phyloP scores from a whole-genome alignment of 805 yeast species.

The Kodamaea leandrae region DNA sequence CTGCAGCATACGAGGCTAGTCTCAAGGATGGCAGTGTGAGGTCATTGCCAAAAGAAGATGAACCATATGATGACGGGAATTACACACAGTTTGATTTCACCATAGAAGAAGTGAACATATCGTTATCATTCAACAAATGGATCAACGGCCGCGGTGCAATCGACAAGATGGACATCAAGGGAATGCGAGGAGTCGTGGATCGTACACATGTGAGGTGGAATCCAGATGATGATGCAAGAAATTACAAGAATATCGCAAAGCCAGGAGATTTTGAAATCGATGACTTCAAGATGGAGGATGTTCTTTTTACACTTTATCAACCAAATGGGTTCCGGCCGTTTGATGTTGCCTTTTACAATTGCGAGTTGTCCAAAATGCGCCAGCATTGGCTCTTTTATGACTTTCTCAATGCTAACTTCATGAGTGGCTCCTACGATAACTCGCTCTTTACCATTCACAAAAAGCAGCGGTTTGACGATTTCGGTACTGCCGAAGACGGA shows the following conservation, averaged over 20 bases:
- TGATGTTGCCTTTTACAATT: slow-evolving; percentile 81
- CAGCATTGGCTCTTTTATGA: slow-evolving; percentile 95
- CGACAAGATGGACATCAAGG: slow-evolving; percentile 71
- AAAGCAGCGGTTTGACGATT: slow-evolving; percentile 58
- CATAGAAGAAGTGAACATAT: slow-evolving; percentile 77
- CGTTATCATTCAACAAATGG: slow-evolving; percentile 83
- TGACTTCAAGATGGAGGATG: slow-evolving; percentile 78
- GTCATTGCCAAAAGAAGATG: slow-evolving; percentile 15
- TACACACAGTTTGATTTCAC: slow-evolving; percentile 94
- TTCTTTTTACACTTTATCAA: slow-evolving; percentile 75
- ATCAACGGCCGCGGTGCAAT: slow-evolving; percentile 85
- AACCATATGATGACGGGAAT: slow-evolving; percentile 74
- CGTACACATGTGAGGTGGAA: slow-evolving; percentile 84
- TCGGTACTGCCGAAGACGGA: slow-evolving; percentile 16
- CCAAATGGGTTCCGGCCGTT: slow-evolving; percentile 82
- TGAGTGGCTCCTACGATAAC: slow-evolving; percentile 91
- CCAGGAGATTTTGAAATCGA: slow-evolving; percentile 95
- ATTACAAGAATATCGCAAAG: slow-evolving; percentile 65
- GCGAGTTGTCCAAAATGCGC: slow-evolving; percentile 74
- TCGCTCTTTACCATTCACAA: slow-evolving; percentile 90
- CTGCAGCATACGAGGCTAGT: slow-evolving; percentile 64
- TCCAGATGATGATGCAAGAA: slow-evolving; percentile 76
- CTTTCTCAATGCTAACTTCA: slow-evolving; percentile 73
- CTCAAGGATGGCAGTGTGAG: slow-evolving; percentile 10
- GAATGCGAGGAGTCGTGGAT: slow-evolving; percentile 90